A percentile compares a stretch with the other conserved stretches of the same genome.
These are phyloP conservation scores for Podospora conica DNA, from an alignment of 495 filamentous ascomycete species.

Conservation along the genomic window DNA sequence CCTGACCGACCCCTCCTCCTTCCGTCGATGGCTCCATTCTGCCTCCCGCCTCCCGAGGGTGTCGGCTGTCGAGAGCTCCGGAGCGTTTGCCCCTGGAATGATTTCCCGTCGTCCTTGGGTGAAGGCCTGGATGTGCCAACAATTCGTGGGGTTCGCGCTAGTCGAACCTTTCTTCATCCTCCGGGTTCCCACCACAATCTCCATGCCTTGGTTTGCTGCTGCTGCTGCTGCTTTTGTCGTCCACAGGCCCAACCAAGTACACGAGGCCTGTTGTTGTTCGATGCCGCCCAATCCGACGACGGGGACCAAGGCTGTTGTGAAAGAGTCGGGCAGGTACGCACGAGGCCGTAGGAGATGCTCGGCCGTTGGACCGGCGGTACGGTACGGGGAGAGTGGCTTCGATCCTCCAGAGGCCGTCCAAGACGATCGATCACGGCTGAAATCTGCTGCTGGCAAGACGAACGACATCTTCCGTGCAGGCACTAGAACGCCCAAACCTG, in stretches of 20 bases:
- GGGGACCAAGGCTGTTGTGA: not conserved
- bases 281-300: not conserved
- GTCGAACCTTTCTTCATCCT: too few species aligned
- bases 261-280: not conserved
- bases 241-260: too few species aligned
- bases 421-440: slow-evolving; percentile 6
- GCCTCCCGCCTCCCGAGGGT: not conserved
- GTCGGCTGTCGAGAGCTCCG: not conserved
- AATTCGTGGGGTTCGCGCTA: too few species aligned
- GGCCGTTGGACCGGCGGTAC: not conserved
- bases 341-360: not conserved
- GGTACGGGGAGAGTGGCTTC: not conserved
- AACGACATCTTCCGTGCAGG: slow-evolving; percentile 4
- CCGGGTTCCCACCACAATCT: not conserved
- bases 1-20: not conserved
- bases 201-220: not conserved
- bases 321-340: not conserved
- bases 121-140: not conserved
- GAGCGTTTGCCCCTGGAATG: slow-evolving; percentile 11
- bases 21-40: not conserved
- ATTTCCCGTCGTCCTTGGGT: too few species aligned
- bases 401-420: not conserved
- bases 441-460: not conserved
- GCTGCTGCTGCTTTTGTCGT: not conserved
- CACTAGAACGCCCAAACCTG: not conserved